These are phyloP conservation scores for Fennellomyces sp. DNA, from an alignment of 371 early-diverging fungal species.

Conservation along the genomic window DNA sequence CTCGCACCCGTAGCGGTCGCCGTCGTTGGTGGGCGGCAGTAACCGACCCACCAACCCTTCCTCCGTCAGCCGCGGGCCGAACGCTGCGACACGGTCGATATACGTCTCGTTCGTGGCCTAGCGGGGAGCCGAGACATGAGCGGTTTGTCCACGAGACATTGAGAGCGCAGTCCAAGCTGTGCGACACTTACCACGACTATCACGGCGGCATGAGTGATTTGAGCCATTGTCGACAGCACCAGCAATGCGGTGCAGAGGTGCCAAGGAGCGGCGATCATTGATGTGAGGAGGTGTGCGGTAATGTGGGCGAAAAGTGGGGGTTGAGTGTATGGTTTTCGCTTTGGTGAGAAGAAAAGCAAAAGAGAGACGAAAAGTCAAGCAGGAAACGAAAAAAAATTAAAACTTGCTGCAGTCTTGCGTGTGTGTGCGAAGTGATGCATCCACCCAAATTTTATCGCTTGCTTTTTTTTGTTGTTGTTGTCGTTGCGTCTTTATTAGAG, in stretches of 20 bases:
- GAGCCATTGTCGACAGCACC: slow-evolving; percentile 1
- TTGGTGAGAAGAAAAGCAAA: neutral
- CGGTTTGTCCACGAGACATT: neutral
- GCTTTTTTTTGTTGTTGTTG: no score
- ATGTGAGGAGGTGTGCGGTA: neutral
- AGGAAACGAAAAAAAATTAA: no score
- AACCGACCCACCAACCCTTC: slow-evolving; percentile 50
- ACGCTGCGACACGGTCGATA: slow-evolving; percentile 70
- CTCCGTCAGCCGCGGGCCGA: slow-evolving; percentile 61
- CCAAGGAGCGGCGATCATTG: slow-evolving; percentile 7
- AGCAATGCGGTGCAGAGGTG: slow-evolving; percentile 2
- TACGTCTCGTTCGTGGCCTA: slow-evolving; percentile 66
- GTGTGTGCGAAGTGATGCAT: no score
- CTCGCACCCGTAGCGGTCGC: slow-evolving; percentile 39
- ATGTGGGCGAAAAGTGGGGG: no score
- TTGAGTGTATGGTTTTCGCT: neutral
- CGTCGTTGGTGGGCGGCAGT: slow-evolving; percentile 23
- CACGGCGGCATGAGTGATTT: slow-evolving; percentile 12
- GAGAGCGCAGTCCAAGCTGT: neutral
- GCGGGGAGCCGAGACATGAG: neutral
- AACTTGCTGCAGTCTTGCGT: no score
- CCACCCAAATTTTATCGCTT: no score
- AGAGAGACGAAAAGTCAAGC: no score
- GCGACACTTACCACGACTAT: slow-evolving; percentile 15
- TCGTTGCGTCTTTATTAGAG: no score